A percentile compares a stretch with the other conserved stretches of the same genome.
Evolutionary conservation across 257 asterid species (phyloP).

Genomic region (Capsicum chinense): DNA sequence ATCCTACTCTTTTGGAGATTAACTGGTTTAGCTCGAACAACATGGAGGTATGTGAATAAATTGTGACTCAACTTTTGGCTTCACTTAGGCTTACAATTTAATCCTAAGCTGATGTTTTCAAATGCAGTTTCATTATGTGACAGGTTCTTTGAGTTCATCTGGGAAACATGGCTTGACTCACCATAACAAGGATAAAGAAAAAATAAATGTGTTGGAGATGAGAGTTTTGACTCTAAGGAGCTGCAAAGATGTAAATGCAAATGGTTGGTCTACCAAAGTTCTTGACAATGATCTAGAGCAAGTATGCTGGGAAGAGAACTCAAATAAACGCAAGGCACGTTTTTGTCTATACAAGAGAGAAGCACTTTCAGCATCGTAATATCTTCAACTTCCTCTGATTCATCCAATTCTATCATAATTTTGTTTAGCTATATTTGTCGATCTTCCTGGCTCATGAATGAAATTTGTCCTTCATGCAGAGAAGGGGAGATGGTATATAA

Average conservation of each 20-base stretch:
- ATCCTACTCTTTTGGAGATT: conserved; percentile 84
- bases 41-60: conserved; percentile 65
- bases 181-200: conserved; percentile 30
- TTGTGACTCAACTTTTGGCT: not conserved
- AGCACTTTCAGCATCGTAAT: conserved; percentile 53
- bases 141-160: conserved; percentile 38
- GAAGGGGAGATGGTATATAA: conserved; percentile 44
- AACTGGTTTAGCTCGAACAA: conserved; percentile 85
- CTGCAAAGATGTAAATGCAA: conserved; percentile 63
- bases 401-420: not conserved
- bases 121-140: conserved; percentile 65
- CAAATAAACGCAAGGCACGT: conserved; percentile 41
- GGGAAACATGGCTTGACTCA: conserved; percentile 27
- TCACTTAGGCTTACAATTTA: conserved; percentile 24
- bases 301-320: conserved; percentile 74
- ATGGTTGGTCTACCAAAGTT: conserved; percentile 68
- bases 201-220: conserved; percentile 29
- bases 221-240: conserved; percentile 58
- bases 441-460: conserved; percentile 1
- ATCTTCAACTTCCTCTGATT: conserved; percentile 35
- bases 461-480: conserved; percentile 49
- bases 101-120: conserved; percentile 26
- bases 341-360: conserved; percentile 76
- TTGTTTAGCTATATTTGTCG: not conserved
- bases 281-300: conserved; percentile 55